These are phyloP conservation scores for Aspergillus phoenicis DNA, from an alignment of 2,329 filamentous ascomycete species.

Conservation along the genomic window DNA sequence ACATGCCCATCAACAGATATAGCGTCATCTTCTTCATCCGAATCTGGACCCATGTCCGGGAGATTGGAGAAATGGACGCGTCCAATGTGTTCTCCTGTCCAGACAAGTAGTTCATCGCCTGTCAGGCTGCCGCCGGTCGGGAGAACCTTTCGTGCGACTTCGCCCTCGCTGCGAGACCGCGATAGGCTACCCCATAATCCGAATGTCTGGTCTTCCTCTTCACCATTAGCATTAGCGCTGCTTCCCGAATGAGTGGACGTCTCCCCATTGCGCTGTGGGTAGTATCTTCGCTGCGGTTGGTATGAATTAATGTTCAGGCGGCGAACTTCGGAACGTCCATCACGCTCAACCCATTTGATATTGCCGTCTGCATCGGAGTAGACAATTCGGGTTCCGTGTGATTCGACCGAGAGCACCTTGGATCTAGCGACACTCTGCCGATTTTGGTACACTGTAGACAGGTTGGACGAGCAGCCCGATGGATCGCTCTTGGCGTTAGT, in stretches of 20 bases:
- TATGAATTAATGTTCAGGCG: constrained; percentile 60
- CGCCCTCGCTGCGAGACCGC: constrained; percentile 58
- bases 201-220: constrained; percentile 48
- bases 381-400: constrained; percentile 79
- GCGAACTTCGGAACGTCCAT: constrained; percentile 63
- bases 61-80: constrained; percentile 64
- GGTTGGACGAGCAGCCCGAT: constrained; percentile 30
- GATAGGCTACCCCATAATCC: constrained; percentile 61
- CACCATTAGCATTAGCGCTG: constrained; percentile 11
- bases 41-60: constrained; percentile 37
- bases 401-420: constrained; percentile 77
- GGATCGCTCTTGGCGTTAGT: constrained; percentile 30
- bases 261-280: constrained; percentile 10
- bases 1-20: constrained; percentile 32
- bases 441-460: constrained; percentile 63
- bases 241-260: constrained; percentile 1
- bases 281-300: constrained; percentile 13
- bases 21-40: constrained; percentile 42
- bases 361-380: constrained; percentile 82
- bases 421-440: constrained; percentile 79
- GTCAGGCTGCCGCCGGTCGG: constrained; percentile 55
- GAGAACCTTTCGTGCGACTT: constrained; percentile 79
- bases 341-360: constrained; percentile 87
- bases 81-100: constrained; percentile 85
- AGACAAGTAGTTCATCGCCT: constrained; percentile 74